phyloP scores from a whole-genome alignment of 257 asterid genomes.

The Oldenlandia corymbosa region DNA sequence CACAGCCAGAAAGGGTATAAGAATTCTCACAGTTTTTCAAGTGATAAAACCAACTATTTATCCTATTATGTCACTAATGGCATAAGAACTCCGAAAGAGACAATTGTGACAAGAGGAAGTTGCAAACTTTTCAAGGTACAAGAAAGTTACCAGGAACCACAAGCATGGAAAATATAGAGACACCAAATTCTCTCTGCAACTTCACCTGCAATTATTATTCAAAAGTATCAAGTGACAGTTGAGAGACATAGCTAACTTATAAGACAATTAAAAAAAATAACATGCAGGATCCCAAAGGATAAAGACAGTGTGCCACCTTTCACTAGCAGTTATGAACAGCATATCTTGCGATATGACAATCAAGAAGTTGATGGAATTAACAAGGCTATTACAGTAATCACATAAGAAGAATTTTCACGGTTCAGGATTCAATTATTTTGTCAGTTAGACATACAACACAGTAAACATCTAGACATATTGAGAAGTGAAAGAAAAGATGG shows the following conservation, averaged over 20 bases:
- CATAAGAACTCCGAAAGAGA: not conserved
- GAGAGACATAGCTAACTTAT: not conserved
- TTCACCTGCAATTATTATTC: conserved; percentile 48
- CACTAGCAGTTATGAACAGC: not conserved
- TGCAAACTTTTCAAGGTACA: not conserved
- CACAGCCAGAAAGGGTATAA: not conserved
- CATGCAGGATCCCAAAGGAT: not conserved
- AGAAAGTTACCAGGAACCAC: conserved; percentile 20
- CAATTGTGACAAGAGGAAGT: not conserved
- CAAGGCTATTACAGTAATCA: conserved; percentile 2
- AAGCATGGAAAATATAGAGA: conserved; percentile 50
- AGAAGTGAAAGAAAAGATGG: conserved; percentile 3
- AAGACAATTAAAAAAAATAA: no score
- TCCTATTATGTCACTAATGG: not conserved
- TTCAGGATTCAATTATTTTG: not conserved
- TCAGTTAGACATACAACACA: not conserved
- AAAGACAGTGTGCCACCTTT: not conserved
- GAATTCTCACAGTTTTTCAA: not conserved
- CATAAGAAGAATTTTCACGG: not conserved
- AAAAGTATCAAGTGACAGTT: conserved; percentile 1
- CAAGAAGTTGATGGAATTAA: not conserved
- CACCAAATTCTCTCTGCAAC: conserved; percentile 88
- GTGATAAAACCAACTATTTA: not conserved
- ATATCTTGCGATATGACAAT: no score
- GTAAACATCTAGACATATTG: not conserved